Evolutionary conservation across 2,329 filamentous ascomycete species (phyloP), one percentile per base, ranked within the genome.

Genomic region (Dothideomycetidae sp.): DNA sequence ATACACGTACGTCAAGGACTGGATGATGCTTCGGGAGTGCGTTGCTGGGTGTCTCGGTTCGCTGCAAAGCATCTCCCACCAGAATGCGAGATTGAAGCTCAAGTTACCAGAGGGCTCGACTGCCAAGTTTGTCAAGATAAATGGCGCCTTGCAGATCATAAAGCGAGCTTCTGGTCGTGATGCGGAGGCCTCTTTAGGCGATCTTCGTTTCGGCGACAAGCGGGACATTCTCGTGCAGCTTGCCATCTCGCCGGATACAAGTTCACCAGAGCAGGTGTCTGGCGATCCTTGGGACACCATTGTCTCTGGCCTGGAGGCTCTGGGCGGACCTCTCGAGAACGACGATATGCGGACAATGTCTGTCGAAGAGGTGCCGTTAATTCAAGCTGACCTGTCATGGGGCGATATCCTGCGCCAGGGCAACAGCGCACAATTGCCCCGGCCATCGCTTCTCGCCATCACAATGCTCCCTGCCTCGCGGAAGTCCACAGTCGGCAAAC

Each of bases 11-110:
- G 86, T 98, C 48, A 98, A 96, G 61, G 90, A 98, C 58, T 98
- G 90, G 90, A 96, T 96, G 88, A 98, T 96, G 88, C 71, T 98
- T 23, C 79, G 90, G 17, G 90, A 98, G 58, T 96, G 90, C 56
- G 70, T 94, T 31, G 90, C 86, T 15, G 90, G 90, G 30, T 96
- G 88, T 52, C 66, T 98, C 17, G 90, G 90, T 32, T 78, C 84
- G 10, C 71, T 96, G 54, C 90, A 98, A 58, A 85, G 83, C 2
- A 78, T 84, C 17, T 96, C 90, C n/a, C 90, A 98, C 56, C 90
- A 96, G 56, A 96, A 96, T 53, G 90, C 92, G 40, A 94, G 93
- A 64, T 70, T 98, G 38, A 93, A 92, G 65, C 73, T 98, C 40
- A 82, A 83, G 49, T 65, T 98, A 5, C 90, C 90, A 0, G 90